Conservation (phyloP, 805 yeast genomes). For the Metschnikowia amazonensis region DNA sequence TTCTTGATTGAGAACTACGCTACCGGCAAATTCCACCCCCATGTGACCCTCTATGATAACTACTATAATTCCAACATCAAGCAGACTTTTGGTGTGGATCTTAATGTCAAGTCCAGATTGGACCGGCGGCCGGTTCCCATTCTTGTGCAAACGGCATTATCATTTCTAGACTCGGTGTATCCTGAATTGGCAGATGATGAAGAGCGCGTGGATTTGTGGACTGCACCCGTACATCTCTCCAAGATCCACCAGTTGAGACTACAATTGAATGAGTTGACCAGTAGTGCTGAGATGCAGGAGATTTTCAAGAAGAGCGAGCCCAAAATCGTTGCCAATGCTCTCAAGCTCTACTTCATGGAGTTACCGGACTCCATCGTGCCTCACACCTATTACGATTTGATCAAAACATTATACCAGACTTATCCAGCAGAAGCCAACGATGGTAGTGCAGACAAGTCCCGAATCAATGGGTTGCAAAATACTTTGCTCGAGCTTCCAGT, state of each 20-base stretch:
- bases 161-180: slow-evolving; percentile 64
- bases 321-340: slow-evolving; percentile 59
- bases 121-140: slow-evolving; percentile 73
- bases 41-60: slow-evolving; percentile 70
- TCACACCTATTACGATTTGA: slow-evolving; percentile 57
- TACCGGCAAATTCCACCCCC: slow-evolving; percentile 74
- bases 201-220: slow-evolving; percentile 66
- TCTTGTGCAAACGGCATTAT: slow-evolving; percentile 57
- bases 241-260: slow-evolving; percentile 60
- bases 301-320: slow-evolving; percentile 44
- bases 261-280: slow-evolving; percentile 41
- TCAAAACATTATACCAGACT: slow-evolving; percentile 58
- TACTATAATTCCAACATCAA: slow-evolving; percentile 65
- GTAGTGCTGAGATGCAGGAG: slow-evolving; percentile 28
- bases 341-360: slow-evolving; percentile 72
- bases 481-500: slow-evolving; percentile 65
- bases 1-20: slow-evolving; percentile 62
- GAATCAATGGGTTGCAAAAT: slow-evolving; percentile 63
- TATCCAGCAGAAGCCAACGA: slow-evolving; percentile 27
- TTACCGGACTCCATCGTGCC: slow-evolving; percentile 76
- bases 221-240: slow-evolving; percentile 56
- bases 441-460: slow-evolving; percentile 23
- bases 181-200: slow-evolving; percentile 69
- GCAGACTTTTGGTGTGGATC: slow-evolving; percentile 77
- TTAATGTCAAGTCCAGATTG: slow-evolving; percentile 64